phyloP scores from a whole-genome alignment of 2,329 filamentous ascomycete species.

The Calonectria montana region DNA sequence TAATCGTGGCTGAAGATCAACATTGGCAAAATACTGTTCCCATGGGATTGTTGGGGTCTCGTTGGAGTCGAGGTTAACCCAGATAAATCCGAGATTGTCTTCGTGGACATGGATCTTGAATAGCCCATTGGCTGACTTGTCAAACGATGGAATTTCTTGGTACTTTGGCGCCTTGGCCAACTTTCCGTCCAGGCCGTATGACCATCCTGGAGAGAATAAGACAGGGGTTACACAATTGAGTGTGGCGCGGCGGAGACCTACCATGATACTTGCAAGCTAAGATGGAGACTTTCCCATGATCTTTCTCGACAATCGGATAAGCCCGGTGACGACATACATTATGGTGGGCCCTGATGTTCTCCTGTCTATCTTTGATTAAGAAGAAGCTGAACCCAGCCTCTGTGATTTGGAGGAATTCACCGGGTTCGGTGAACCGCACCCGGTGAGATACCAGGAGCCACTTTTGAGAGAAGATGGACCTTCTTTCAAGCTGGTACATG shows the following conservation, averaged over 20 bases:
- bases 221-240: neutral
- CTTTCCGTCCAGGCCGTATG: constrained; percentile 23
- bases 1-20: constrained; percentile 58
- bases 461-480: constrained; percentile 67
- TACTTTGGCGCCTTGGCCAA: constrained; percentile 26
- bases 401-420: constrained; percentile 66
- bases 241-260: neutral
- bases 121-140: constrained; percentile 16
- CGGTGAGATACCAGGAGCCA: constrained; percentile 67
- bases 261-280: constrained; percentile 25
- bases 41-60: constrained; percentile 56
- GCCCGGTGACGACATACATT: constrained; percentile 25
- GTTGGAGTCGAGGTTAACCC: constrained; percentile 53
- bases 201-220: constrained; percentile 13
- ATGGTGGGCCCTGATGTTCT: constrained; percentile 17
- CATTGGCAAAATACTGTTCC: constrained; percentile 60
- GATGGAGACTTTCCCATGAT: constrained; percentile 15
- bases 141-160: constrained; percentile 18
- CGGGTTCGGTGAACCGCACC: constrained; percentile 60
- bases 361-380: constrained; percentile 23
- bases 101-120: constrained; percentile 24
- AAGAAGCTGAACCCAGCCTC: constrained; percentile 50
- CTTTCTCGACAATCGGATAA: constrained; percentile 23
- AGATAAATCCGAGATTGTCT: constrained; percentile 23
- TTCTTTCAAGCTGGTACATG: constrained; percentile 66